These are phyloP conservation scores for Gynochthodes officinalis DNA, from an alignment of 257 asterid species.

Conservation along the genomic window DNA sequence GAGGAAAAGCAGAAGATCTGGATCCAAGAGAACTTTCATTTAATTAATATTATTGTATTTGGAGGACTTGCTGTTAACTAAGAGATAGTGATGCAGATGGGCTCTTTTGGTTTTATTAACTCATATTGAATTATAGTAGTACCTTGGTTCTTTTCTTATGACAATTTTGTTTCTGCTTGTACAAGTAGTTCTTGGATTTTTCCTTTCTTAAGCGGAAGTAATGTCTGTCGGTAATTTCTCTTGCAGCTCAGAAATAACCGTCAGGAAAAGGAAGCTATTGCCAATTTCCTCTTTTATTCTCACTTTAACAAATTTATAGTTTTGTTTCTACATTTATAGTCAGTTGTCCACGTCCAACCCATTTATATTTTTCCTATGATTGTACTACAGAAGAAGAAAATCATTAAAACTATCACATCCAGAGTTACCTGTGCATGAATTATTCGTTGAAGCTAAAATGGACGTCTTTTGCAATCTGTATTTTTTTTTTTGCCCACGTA, in stretches of 20 bases:
- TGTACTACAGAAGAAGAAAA: neutral
- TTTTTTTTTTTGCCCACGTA: neutral
- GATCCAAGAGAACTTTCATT: slow-evolving; percentile 67
- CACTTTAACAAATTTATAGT: slow-evolving; percentile 1
- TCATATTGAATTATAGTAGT: neutral
- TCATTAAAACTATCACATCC: neutral
- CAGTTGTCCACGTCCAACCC: neutral
- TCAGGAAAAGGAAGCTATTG: neutral
- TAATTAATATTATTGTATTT: slow-evolving; percentile 46
- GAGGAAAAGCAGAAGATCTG: slow-evolving; percentile 63
- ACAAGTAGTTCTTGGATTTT: slow-evolving; percentile 8
- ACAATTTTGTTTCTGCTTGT: neutral
- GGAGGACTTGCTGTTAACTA: slow-evolving; percentile 26
- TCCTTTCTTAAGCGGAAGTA: neutral
- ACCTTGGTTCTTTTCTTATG: neutral
- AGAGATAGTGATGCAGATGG: slow-evolving; percentile 47
- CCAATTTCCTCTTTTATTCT: neutral
- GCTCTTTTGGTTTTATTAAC: slow-evolving; percentile 33
- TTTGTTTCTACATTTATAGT: slow-evolving; percentile 17
- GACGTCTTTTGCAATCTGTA: neutral
- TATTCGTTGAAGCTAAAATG: neutral
- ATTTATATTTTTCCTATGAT: too few relatives aligned
- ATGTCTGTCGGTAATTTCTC: neutral
- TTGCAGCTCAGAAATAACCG: slow-evolving; percentile 1
- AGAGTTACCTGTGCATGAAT: neutral